These are phyloP conservation scores for Spongiforma sp. DNA, from an alignment of 1,284 basidiomycete species.

Conservation along the genomic window DNA sequence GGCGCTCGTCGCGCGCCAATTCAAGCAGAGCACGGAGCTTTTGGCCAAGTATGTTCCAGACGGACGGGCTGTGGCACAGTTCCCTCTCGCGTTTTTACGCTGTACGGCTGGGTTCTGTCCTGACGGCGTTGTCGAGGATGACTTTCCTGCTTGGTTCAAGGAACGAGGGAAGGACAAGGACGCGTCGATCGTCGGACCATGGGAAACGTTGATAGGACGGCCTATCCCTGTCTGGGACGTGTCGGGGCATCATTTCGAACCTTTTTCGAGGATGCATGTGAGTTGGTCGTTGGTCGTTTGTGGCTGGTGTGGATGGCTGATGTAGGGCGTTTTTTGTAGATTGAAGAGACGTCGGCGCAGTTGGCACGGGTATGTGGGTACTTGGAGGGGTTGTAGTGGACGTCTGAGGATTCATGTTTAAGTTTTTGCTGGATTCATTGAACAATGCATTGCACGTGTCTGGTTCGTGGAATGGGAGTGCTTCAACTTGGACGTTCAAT, in stretches of 20 bases:
- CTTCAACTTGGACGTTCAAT: no score
- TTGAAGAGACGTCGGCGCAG: no score
- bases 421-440: no score
- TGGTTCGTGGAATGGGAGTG: no score
- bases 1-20: constrained; percentile 42
- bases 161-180: constrained; percentile 48
- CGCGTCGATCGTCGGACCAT: constrained; percentile 43
- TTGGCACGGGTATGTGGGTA: no score
- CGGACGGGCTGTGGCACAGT: constrained; percentile 24
- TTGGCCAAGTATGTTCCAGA: constrained; percentile 46
- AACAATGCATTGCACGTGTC: no score
- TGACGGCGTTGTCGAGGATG: constrained; percentile 34
- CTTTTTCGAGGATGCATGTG: constrained; percentile 60
- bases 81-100: constrained; percentile 50
- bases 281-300: no score
- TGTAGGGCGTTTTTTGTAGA: no score
- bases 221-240: constrained; percentile 56
- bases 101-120: constrained; percentile 47
- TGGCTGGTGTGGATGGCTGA: no score
- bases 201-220: constrained; percentile 50
- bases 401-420: no score
- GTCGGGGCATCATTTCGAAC: constrained; percentile 69
- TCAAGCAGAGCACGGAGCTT: constrained; percentile 47
- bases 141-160: constrained; percentile 52
- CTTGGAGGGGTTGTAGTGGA: no score